Evolutionary conservation across 495 filamentous ascomycete genomes (phyloP), one percentile per base, ranked within the genome.

Genomic region (Niebla homalea): DNA sequence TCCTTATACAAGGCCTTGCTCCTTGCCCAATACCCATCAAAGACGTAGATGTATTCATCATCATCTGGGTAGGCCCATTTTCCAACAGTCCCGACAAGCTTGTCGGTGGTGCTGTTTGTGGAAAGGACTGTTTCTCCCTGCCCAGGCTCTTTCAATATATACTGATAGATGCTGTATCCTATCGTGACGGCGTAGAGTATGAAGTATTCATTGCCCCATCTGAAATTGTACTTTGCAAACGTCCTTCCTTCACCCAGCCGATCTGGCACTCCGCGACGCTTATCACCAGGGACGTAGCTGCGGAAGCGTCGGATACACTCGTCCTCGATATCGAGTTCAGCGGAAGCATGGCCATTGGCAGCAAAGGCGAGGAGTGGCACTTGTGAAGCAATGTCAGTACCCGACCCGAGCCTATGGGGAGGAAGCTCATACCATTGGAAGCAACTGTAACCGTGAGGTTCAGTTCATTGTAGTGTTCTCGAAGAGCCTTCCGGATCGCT

Each of bases 211-310:
- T 49, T 42, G 23, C 51, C 58, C 69, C 67, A 73, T 21, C 51
- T 51, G 43, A 67, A 70, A 22, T 61, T 54, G 46, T 64, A 71
- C 29, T 67, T 64, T 4, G 64, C 67, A 41, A 70, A 73, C 23
- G 60, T 62, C 8, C 61, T 53, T 10, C 43, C 47, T 45, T 71
- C 66, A 10, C 50, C 61, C 19, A 73, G 55, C 15, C n/a, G 21
- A 10, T 48, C 57, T n/a, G 57, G 55, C 18, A 40, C 18, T 18
- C 59, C 62, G 18, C 60, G 57, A 3, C 63, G 59, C 23, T 55
- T 44, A 12, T 52, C 29, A 14, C 64, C 56, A 4, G 63, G 57
- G 10, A 58, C 39, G 46, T 64, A 69, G 14, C 62, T 61, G 22
- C 66, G 59, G 56, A 52, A 65, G 36, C 66, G 56, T 12, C 62